phyloP scores from a whole-genome alignment of 2,329 filamentous ascomycete genomes.

The Fonsecaea nubica region DNA sequence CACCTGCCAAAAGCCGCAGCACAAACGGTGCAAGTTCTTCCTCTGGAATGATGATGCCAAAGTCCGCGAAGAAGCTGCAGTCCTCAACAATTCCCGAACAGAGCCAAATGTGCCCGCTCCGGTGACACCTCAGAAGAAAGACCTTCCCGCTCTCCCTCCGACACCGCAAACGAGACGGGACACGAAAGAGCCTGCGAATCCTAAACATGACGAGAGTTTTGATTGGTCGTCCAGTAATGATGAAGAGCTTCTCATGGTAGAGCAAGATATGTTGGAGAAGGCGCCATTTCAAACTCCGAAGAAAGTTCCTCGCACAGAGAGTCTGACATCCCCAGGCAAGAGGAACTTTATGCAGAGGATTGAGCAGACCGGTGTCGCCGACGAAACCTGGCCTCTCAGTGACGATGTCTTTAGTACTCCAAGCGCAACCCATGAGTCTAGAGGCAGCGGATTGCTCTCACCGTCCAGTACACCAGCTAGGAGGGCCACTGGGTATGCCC shows the following conservation, averaged over 20 bases:
- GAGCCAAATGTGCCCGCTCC: constrained; percentile 46
- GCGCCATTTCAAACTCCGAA: constrained; percentile 44
- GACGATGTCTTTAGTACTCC: constrained; percentile 39
- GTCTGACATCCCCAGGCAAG: constrained; percentile 48
- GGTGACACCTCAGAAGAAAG: constrained; percentile 40
- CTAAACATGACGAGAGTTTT: constrained; percentile 47
- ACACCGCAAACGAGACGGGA: constrained; percentile 30
- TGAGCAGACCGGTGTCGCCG: constrained; percentile 20
- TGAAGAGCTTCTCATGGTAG: constrained; percentile 45
- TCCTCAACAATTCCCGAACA: constrained; percentile 58
- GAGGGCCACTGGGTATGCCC: constrained; percentile 4
- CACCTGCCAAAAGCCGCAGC: constrained; percentile 60
- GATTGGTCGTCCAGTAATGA: constrained; percentile 49
- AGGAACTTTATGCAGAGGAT: constrained; percentile 44
- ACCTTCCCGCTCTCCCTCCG: constrained; percentile 19
- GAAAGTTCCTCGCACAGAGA: constrained; percentile 47
- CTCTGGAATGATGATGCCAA: constrained; percentile 67
- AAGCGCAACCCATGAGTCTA: constrained; percentile 31
- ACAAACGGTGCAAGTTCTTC: constrained; percentile 64
- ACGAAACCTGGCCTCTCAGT: constrained; percentile 28
- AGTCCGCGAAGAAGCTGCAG: constrained; percentile 57
- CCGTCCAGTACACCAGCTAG: constrained; percentile 31
- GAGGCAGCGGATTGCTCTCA: constrained; percentile 31
- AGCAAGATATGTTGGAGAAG: constrained; percentile 33
- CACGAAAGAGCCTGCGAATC: constrained; percentile 34